Evolutionary conservation across 495 filamentous ascomycete genomes (phyloP), one percentile per base, ranked within the genome.

Genomic region (Podospora sp.): DNA sequence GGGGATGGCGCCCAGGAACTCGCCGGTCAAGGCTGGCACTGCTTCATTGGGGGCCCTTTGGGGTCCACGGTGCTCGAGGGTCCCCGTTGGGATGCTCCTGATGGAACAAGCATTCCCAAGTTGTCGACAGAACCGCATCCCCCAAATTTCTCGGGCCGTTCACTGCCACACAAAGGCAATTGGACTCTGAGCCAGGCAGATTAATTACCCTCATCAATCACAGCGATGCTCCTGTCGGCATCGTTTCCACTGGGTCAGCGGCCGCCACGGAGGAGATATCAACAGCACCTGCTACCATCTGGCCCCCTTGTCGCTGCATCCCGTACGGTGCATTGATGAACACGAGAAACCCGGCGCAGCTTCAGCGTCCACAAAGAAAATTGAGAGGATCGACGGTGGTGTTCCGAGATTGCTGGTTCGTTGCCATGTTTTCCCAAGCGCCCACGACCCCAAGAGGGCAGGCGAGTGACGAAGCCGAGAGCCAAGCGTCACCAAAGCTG

Each of bases 371-470:
- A 46, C 40, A 46, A 2, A 46, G 40, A 46, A 46, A 14, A 14
- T 46, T 46, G 40, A 46, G 11, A 46, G 4, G 40, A 46, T 46
- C 40, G 52, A 55, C 52, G 52, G 2, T 26, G 52, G 9, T 26
- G 11, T 11, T 50, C 59, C 1, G 29, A 62, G 52, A 6, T 62
- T 62, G 18, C 59, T 35, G 33, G 58, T 40, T 40, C 58, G 16
- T n/a, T 14, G 33, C 52, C 52, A 6, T n/a, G 5, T 24, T 55
- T 61, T 61, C 24, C 36, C 59, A 62, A 62, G 59, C 59, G 59
- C 59, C 59, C 59, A 25, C 20, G 16, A 33, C 57, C 57, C 26
- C 56, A n/a, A 59, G 24, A 33, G 16, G 26, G 27, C 18, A 59
- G 56, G 40, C 40, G 40, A 46, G 40, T 46, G 16, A 46, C 40